Evolutionary conservation across 2,329 filamentous ascomycete species (phyloP), one percentile per base, ranked within the genome.

Genomic region (Colletotrichum eremochloae): DNA sequence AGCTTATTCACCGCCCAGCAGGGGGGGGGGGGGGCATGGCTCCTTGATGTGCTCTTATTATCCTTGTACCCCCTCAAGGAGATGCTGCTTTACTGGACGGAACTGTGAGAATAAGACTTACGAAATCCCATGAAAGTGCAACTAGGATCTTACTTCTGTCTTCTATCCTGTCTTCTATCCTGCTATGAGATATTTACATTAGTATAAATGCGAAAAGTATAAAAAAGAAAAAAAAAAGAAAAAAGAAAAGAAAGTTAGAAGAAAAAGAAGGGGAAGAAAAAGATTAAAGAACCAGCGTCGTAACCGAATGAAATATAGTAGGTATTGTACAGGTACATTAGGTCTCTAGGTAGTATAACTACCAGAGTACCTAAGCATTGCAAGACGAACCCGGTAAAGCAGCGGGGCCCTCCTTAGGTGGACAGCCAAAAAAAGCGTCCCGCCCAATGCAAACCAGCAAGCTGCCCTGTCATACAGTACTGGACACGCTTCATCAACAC

Each of bases 401-500:
- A 53, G 70, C 70, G 70, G 70, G 70, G 70, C 14, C 61, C 48
- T 60, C 61, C 70, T 72, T 65, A 50, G 63, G 66, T 72, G 70
- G 66, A 55, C 67, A 33, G 60, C 66, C 70, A 61, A 71, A 71
- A 71, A 72, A 71, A 63, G 63, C 60, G 69, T 56, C 57, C 33
- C 29, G 29, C 46, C 63, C 71, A 71, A 52, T 73, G 71, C 68
- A 68, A 73, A 73, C 62, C 56, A 57, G 63, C 38, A 73, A 73
- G 71, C 67, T 73, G 62, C 67, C 67, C 67, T 73, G 68, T 73
- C 71, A 73, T 73, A 63, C 64, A 71, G 62, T 73, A 71, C 52
- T 71, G 71, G 71, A 72, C 70, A 72, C 70, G 70, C 70, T 72
- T 50, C 70, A 69, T 70, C 70, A 72, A 72, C 66, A 57, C 14